These are phyloP conservation scores for Solanum chiquidenum DNA, from an alignment of 257 asterid species.

Conservation along the genomic window DNA sequence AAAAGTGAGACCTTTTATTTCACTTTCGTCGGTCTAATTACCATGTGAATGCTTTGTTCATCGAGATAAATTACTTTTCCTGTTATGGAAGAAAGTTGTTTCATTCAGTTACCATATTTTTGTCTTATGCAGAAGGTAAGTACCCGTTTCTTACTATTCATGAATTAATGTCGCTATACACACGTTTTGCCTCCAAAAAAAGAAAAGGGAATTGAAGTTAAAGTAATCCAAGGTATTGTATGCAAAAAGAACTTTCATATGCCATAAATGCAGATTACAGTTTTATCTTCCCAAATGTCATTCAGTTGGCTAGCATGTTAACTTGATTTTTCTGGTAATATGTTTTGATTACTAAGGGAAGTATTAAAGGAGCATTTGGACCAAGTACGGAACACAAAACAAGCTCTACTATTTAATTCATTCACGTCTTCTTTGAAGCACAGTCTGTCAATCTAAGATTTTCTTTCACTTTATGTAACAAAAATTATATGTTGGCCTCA, in stretches of 20 bases:
- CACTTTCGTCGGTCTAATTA: background rate
- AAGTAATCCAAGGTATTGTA: background rate
- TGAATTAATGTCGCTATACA: background rate
- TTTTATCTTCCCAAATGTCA: background rate
- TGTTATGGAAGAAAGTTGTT: background rate
- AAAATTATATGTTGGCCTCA: background rate
- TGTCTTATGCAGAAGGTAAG: background rate
- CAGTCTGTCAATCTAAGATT: background rate
- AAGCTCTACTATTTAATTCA: background rate
- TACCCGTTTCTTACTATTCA: background rate
- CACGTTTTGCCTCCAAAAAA: background rate
- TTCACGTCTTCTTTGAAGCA: background rate
- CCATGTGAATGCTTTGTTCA: background rate
- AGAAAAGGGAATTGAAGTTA: background rate
- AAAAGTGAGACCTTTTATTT: background rate
- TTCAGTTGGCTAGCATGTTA: background rate
- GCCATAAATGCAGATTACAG: background rate
- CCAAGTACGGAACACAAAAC: background rate
- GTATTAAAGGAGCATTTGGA: background rate
- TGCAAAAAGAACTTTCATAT: background rate
- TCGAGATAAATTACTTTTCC: background rate
- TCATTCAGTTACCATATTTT: background rate
- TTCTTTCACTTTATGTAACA: background rate
- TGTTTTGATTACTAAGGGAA: background rate
- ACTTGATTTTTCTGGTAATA: background rate